A percentile compares a stretch with the other conserved stretches of the same genome.
Conservation (phyloP, 768 basidiomycete genomes). For the Phanerodontia chrysosporium region DNA sequence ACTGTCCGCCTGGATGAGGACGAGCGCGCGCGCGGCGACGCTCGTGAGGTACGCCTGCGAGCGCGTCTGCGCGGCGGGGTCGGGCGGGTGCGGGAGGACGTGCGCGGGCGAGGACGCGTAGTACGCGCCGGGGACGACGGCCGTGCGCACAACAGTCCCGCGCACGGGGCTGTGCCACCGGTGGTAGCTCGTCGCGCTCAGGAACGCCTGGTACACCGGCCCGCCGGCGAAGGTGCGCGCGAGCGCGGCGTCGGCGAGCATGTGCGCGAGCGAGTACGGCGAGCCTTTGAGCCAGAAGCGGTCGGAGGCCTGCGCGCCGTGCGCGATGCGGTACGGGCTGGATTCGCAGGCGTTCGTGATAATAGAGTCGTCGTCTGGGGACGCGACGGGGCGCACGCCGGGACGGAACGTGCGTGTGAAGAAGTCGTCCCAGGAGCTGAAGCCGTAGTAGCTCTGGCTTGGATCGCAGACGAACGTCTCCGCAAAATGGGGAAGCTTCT, state of each 20-base stretch:
- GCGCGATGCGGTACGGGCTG: slow-evolving; percentile 37
- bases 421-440: slow-evolving; percentile 49
- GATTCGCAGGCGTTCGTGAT: slow-evolving; percentile 54
- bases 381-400: slow-evolving; percentile 36
- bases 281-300: slow-evolving; percentile 61
- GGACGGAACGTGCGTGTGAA: slow-evolving; percentile 44
- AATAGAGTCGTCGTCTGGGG: slow-evolving; percentile 25
- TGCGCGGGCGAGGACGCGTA: slow-evolving; percentile 35
- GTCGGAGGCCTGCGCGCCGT: slow-evolving; percentile 37
- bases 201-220: slow-evolving; percentile 53
- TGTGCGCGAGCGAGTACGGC: slow-evolving; percentile 54
- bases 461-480: slow-evolving; percentile 40
- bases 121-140: slow-evolving; percentile 48
- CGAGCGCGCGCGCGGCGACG: slow-evolving; percentile 45
- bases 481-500: slow-evolving; percentile 13
- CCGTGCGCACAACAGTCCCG: slow-evolving; percentile 37
- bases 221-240: slow-evolving; percentile 44
- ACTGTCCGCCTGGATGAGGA: slow-evolving; percentile 54
- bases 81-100: slow-evolving; percentile 12
- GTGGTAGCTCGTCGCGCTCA: slow-evolving; percentile 52
- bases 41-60: slow-evolving; percentile 40
- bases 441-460: slow-evolving; percentile 38
- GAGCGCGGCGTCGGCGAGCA: slow-evolving; percentile 41
- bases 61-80: slow-evolving; percentile 18
- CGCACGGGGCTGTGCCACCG: slow-evolving; percentile 60